Evolutionary conservation across 352 stramenopile species (phyloP), one percentile per base, ranked within the genome.

Genomic region (Globisporangium spiculum): DNA sequence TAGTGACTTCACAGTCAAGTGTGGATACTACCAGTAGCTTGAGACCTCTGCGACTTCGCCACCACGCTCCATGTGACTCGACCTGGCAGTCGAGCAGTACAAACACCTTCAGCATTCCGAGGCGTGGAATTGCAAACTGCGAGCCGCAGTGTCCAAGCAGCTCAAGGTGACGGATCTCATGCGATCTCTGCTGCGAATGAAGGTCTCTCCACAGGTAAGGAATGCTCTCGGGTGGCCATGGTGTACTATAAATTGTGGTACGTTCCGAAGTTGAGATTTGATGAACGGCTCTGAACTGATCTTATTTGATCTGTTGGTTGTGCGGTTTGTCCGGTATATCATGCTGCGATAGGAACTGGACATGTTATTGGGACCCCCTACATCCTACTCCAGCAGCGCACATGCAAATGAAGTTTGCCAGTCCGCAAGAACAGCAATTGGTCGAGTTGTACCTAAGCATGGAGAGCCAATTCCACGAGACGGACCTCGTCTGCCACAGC

Each of bases 121-220:
- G 48, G 60, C 75, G 38, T 66, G 79, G 56, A 86, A 86, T 65
- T 69, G 70, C 24, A 75, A 71, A n/a, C 73, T 86, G 16, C 81
- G 81, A 34, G 69, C 63, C 4, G 73, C 75, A 20, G 36, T 86
- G 26, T 61, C 78, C 53, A 60, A 74, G n/a, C 77, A 83, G 60
- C 73, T 81, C 60, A 77, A 81, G 52, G 55, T 84, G 60, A 68
- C 70, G 34, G 80, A 81, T 57, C 73, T 68, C 9, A 65, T 85
- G 24, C 57, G 55, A 53, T 26, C 54, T 26, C 54, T 63, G 1
- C 34, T 69, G 34, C 26, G 34, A 12, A 30, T 50, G 38, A 63
- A 24, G 12, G 32, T 30, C 4, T 48, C 58, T 27, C 34, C 26
- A 12, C 38, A 61, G 44, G 60, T 66, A 60, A 48, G 41, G 16